Evolutionary conservation across 768 basidiomycete genomes (phyloP).

Genomic region (Amanita thiersii): DNA sequence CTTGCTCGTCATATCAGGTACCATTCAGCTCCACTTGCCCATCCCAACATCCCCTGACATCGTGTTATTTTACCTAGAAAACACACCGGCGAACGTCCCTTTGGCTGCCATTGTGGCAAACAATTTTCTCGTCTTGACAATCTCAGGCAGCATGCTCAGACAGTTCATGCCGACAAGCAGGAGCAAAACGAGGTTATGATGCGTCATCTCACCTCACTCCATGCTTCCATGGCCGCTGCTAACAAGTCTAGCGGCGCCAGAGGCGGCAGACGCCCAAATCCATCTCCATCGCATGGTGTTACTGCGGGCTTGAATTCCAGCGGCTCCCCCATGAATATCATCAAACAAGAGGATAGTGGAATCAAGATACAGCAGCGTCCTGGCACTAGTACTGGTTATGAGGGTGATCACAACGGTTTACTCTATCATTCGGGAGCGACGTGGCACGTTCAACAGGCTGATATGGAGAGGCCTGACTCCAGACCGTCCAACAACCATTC

Average conservation of each 20-base stretch:
- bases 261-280: conserved; percentile 13
- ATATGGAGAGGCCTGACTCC: conserved; percentile 28
- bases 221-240: conserved; percentile 68
- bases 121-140: conserved; percentile 96
- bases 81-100: conserved; percentile 96
- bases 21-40: conserved; percentile 12
- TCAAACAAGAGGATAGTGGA: conserved; percentile 34
- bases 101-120: conserved; percentile 92
- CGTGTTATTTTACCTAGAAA: conserved; percentile 47
- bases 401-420: conserved; percentile 33
- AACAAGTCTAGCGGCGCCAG: conserved; percentile 28
- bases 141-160: conserved; percentile 93
- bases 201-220: conserved; percentile 78
- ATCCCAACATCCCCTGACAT: conserved; percentile 8
- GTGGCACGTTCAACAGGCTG: conserved; percentile 32
- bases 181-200: conserved; percentile 88
- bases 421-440: conserved; percentile 21
- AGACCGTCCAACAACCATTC: conserved; percentile 38
- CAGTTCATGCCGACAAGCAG: conserved; percentile 92
- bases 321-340: conserved; percentile 16
- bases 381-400: conserved; percentile 70
- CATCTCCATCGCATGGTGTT: conserved; percentile 13
- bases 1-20: conserved; percentile 92
- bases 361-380: conserved; percentile 42
- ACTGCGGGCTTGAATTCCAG: conserved; percentile 5